Evolutionary conservation across 2,329 filamentous ascomycete species (phyloP), one percentile per base, ranked within the genome.

Genomic region (Aureobasidium melanogenum): DNA sequence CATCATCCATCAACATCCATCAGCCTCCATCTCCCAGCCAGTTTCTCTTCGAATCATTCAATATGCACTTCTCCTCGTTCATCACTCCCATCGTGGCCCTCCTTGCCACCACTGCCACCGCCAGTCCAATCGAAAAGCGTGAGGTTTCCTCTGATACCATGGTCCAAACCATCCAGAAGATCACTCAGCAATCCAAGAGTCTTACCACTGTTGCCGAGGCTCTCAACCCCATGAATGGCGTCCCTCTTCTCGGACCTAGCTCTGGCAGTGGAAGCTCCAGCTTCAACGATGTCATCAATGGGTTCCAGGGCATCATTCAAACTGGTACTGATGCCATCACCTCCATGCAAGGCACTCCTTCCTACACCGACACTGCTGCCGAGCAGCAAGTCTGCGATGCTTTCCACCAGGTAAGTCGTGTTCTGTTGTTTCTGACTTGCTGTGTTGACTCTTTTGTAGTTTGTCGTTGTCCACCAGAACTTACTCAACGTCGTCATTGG

Each of bases 401-500:
- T 5, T 72, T 72, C 64, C 66, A 65, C 43, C 58, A 58, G 10
- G 67, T 69, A 60, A 59, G 60, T 19, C 12, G 12, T 3, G 32
- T 12, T 34, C 12, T 34, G 32, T 34, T 5, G 3, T 2, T 30
- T 19, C 2, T 26, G 1, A 19, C 36, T n/a, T 15, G 1, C n/a
- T 12, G 41, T 22, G 3, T 24, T 44, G n/a, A 44, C 22, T 12
- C 5, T 5, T 30, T 19, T 10, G 48, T 47, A 69, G 61, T 74
- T 74, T 22, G 69, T 70, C 22, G 10, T 51, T 6, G 66, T 71
- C 8, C 71, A 74, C 36, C 69, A 74, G 63, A 51, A n/a, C 0
- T 65, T 73, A 9, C 66, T 74, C 15, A 71, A 72, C 32, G 72
- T 72, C 32, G 62, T 75, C 4, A 74, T 74, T 59, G 70, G 69